Percentiles rank a stretch among this genome's conserved stretches.
These are phyloP conservation scores for Eragrostis curvula DNA, from an alignment of 176 grass and related monocot genomes.

Conservation along the genomic window DNA sequence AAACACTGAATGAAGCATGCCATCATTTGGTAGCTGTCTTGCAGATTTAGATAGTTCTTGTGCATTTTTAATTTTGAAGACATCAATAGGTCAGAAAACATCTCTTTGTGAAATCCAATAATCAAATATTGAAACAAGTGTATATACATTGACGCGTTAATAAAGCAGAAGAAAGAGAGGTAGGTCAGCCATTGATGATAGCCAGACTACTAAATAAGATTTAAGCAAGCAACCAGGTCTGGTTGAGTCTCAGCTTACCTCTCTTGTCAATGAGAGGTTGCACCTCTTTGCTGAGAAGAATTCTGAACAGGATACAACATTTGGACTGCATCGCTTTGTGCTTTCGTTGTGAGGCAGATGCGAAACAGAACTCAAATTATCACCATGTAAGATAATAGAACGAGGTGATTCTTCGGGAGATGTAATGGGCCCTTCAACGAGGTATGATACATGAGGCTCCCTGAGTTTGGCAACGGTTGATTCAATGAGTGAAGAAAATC, in stretches of 20 bases:
- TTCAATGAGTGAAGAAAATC: conserved; percentile 62
- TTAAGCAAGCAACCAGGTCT: neutral
- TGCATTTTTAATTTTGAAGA: conserved; percentile 25
- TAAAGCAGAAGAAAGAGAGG: too few relatives aligned
- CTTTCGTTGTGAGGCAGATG: conserved; percentile 22
- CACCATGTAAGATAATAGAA: conserved; percentile 63
- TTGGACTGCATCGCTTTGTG: conserved; percentile 24
- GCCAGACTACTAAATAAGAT: neutral
- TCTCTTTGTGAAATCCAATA: conserved; percentile 7
- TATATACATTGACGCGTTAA: conserved; percentile 14
- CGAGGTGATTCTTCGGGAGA: conserved; percentile 44
- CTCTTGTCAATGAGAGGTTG: conserved; percentile 51
- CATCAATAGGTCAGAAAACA: neutral
- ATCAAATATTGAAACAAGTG: neutral
- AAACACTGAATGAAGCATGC: conserved; percentile 12
- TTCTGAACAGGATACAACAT: conserved; percentile 65
- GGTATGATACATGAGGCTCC: conserved; percentile 61
- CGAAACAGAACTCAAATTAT: conserved; percentile 44
- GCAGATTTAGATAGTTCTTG: conserved; percentile 1
- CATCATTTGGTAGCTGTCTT: neutral
- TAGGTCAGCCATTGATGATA: conserved; percentile 10
- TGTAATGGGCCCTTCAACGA: conserved; percentile 65
- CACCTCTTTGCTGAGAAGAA: conserved; percentile 55
- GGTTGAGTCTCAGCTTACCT: conserved; percentile 63
- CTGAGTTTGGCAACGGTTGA: conserved; percentile 63